Conservation (phyloP, 2,329 filamentous ascomycete genomes). For the Xylaria sp. region DNA sequence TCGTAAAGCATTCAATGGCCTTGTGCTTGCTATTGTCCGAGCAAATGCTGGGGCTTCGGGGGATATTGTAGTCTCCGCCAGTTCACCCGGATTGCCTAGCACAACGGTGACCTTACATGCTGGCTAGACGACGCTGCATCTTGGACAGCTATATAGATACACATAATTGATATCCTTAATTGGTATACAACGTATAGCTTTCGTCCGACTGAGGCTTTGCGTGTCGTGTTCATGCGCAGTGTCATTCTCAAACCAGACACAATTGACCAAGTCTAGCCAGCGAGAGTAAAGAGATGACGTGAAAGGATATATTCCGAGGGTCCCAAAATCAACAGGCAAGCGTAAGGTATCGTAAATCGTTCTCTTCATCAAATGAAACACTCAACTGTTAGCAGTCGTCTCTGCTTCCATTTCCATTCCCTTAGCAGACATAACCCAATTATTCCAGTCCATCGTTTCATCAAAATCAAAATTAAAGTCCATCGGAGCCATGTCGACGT, state of each 20-base stretch:
- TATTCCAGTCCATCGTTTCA: slow-evolving; percentile 51
- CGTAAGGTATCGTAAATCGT: not conserved
- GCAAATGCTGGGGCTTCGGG: slow-evolving; percentile 44
- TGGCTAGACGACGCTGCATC: slow-evolving; percentile 10
- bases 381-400: slow-evolving; percentile 5
- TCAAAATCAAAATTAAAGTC: slow-evolving; percentile 50
- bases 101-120: slow-evolving; percentile 36
- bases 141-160: slow-evolving; percentile 6
- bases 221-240: no score
- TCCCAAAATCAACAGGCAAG: not conserved
- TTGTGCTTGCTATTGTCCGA: slow-evolving; percentile 55
- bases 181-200: not conserved
- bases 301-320: no score
- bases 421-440: slow-evolving; percentile 51
- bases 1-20: slow-evolving; percentile 56
- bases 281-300: no score
- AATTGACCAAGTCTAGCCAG: no score
- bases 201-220: not conserved
- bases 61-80: slow-evolving; percentile 42
- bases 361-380: not conserved
- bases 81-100: slow-evolving; percentile 38
- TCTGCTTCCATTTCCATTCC: slow-evolving; percentile 45
- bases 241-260: no score
- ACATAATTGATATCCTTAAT: slow-evolving; percentile 6
- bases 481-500: slow-evolving; percentile 34